Evolutionary conservation across 1,284 basidiomycete genomes (phyloP).

Genomic region (Ceratobasidium sp.): DNA sequence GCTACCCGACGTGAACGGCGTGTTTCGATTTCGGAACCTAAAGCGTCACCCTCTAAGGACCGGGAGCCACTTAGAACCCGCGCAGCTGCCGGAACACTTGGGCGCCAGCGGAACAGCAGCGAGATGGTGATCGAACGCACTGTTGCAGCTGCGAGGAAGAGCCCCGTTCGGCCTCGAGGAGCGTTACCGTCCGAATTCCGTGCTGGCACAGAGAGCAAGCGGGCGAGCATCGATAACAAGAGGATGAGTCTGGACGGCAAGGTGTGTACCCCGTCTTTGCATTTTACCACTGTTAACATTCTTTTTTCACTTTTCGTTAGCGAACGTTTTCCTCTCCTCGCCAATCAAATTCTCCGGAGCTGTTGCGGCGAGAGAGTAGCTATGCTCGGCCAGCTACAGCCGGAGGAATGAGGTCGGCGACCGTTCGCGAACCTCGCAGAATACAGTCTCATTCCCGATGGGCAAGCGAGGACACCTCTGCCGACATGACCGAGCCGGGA

Average conservation of each 20-base stretch:
- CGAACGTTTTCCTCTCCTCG: constrained; percentile 40
- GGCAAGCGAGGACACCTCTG: constrained; percentile 43
- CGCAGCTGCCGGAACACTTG: constrained; percentile 49
- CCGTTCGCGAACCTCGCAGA: constrained; percentile 33
- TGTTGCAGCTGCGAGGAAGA: constrained; percentile 43
- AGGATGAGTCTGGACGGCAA: constrained; percentile 59
- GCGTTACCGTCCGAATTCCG: constrained; percentile 46
- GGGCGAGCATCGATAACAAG: constrained; percentile 28
- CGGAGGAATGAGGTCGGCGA: constrained; percentile 27
- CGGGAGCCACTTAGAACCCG: constrained; percentile 53
- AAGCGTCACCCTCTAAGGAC: constrained; percentile 18
- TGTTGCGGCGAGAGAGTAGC: constrained; percentile 26
- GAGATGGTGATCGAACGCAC: constrained; percentile 36
- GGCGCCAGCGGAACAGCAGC: constrained; percentile 33
- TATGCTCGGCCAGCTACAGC: constrained; percentile 7
- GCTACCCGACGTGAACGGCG: constrained; percentile 17
- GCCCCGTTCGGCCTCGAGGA: constrained; percentile 45
- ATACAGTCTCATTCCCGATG: constrained; percentile 40
- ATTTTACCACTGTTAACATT: constrained; percentile 1
- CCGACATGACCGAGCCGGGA: constrained; percentile 13
- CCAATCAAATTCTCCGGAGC: constrained; percentile 32
- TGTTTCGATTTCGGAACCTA: constrained; percentile 31
- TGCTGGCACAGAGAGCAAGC: constrained; percentile 42
- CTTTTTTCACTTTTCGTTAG: constrained; percentile 26
- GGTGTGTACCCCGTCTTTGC: constrained; percentile 57